Conservation (phyloP, 768 basidiomycete species). For the Lepiota brunneoincarnata region DNA sequence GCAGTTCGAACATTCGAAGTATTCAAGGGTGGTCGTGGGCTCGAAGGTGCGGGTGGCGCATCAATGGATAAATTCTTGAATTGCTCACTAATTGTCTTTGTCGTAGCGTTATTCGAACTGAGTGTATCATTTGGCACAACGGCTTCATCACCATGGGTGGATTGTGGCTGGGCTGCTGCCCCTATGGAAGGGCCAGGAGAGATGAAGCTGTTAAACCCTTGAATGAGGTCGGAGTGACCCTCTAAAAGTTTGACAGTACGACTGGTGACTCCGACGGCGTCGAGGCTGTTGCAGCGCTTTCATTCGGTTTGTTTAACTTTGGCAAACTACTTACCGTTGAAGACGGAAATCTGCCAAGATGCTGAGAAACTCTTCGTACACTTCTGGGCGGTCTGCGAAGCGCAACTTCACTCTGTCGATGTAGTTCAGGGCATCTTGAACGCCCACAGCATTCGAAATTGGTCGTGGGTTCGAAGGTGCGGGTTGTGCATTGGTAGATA, state of each 20-base stretch:
- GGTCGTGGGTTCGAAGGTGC: background rate
- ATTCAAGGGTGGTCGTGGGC: background rate
- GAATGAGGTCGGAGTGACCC: slow-evolving; percentile 69
- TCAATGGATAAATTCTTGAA: background rate
- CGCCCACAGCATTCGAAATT: background rate
- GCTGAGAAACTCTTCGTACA: slow-evolving; percentile 68
- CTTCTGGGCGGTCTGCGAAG: slow-evolving; percentile 62
- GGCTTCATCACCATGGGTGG: background rate
- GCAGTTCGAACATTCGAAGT: slow-evolving; percentile 38
- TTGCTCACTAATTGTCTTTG: too few species aligned
- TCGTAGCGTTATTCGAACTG: too few species aligned
- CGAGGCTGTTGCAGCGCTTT: slow-evolving; percentile 48
- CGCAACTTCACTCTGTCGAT: slow-evolving; percentile 68
- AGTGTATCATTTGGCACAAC: too few species aligned
- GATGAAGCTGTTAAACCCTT: slow-evolving; percentile 83
- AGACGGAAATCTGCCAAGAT: slow-evolving; percentile 86
- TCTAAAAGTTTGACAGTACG: slow-evolving; percentile 71
- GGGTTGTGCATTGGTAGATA: background rate
- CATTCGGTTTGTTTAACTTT: background rate
- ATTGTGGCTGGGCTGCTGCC: background rate
- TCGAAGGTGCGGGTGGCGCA: background rate
- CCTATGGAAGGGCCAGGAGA: slow-evolving; percentile 53
- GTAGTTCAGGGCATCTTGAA: slow-evolving; percentile 57
- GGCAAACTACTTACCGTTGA: slow-evolving; percentile 43
- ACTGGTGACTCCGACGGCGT: slow-evolving; percentile 77